phyloP scores from a whole-genome alignment of 2,329 filamentous ascomycete genomes.

The Paraphaeosphaeria sporulosa region DNA sequence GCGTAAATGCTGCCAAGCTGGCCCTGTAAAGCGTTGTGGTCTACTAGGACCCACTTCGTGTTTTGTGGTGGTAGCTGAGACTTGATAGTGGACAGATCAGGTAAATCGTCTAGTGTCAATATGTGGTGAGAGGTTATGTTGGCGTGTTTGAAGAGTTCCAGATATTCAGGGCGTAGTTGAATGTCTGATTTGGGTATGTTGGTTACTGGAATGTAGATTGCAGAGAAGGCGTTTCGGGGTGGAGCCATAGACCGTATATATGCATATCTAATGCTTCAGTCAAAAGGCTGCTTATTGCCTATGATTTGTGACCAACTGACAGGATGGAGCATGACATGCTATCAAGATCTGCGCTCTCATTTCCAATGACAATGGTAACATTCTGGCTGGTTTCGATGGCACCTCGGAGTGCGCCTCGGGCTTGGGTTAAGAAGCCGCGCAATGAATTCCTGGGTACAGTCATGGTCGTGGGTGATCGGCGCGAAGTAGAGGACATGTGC shows the following conservation, averaged over 20 bases:
- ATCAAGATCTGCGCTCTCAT: conserved; percentile 74
- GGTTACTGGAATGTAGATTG: conserved; percentile 74
- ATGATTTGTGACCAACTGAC: background rate
- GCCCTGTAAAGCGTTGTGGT: conserved; percentile 79
- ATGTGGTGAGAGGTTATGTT: conserved; percentile 68
- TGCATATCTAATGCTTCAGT: conserved; percentile 57
- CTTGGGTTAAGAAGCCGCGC: conserved; percentile 54
- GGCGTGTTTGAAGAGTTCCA: conserved; percentile 68
- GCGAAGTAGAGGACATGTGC: background rate
- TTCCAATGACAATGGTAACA: conserved; percentile 61
- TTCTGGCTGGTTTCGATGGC: conserved; percentile 50
- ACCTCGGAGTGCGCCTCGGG: conserved; percentile 52
- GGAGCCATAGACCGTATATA: conserved; percentile 72
- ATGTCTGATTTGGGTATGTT: conserved; percentile 75
- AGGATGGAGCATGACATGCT: conserved; percentile 75
- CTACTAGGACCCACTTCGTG: conserved; percentile 76
- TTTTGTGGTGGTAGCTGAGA: conserved; percentile 58
- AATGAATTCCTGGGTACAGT: conserved; percentile 56
- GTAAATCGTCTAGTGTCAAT: conserved; percentile 69
- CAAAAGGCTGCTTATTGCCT: background rate
- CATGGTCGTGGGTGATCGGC: conserved; percentile 34
- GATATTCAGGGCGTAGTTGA: conserved; percentile 74
- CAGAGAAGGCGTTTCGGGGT: conserved; percentile 52
- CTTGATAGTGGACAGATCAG: conserved; percentile 60
- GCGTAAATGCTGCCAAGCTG: conserved; percentile 63